phyloP scores from a whole-genome alignment of 257 asterid species.

The Pogostemon cablin region DNA sequence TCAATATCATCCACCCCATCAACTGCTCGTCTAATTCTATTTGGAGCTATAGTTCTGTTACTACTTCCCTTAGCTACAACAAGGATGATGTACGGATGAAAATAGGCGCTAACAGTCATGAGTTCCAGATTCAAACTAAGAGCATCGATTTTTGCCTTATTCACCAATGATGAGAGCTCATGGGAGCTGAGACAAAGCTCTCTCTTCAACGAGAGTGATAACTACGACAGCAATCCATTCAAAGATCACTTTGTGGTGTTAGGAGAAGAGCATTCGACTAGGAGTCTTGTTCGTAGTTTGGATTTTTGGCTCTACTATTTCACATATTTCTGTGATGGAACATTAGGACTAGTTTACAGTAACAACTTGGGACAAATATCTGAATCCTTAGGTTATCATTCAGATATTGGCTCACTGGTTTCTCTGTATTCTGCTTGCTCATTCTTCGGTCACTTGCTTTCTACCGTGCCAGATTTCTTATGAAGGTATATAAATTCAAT shows the following conservation, averaged over 20 bases:
- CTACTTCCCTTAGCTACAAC: slow-evolving; percentile 44
- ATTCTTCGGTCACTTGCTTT: slow-evolving; percentile 71
- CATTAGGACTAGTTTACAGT: slow-evolving; percentile 60
- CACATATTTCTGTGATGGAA: slow-evolving; percentile 65
- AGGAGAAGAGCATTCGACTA: slow-evolving; percentile 61
- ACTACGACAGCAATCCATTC: slow-evolving; percentile 10
- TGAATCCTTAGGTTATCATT: slow-evolving; percentile 52
- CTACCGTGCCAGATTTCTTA: slow-evolving; percentile 57
- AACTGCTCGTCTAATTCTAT: slow-evolving; percentile 40
- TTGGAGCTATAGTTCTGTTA: slow-evolving; percentile 52
- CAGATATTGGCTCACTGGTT: slow-evolving; percentile 44
- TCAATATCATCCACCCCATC: slow-evolving; percentile 31
- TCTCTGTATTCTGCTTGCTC: slow-evolving; percentile 61
- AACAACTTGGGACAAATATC: slow-evolving; percentile 75
- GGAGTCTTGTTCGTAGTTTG: slow-evolving; percentile 37
- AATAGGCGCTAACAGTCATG: slow-evolving; percentile 23
- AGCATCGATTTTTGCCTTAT: slow-evolving; percentile 20
- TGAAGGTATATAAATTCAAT: slow-evolving; percentile 27
- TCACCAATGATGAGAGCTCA: slow-evolving; percentile 31
- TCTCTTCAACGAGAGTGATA: slow-evolving; percentile 28
- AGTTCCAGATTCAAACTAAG: slow-evolving; percentile 19
- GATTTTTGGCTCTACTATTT: slow-evolving; percentile 75
- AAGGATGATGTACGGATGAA: slow-evolving; percentile 25
- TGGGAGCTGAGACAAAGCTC: slow-evolving; percentile 19
- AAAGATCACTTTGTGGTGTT: slow-evolving; percentile 37